Base-by-base conservation (phyloP, 2,329 filamentous ascomycete species). In the Claviceps quebecensis region DNA sequence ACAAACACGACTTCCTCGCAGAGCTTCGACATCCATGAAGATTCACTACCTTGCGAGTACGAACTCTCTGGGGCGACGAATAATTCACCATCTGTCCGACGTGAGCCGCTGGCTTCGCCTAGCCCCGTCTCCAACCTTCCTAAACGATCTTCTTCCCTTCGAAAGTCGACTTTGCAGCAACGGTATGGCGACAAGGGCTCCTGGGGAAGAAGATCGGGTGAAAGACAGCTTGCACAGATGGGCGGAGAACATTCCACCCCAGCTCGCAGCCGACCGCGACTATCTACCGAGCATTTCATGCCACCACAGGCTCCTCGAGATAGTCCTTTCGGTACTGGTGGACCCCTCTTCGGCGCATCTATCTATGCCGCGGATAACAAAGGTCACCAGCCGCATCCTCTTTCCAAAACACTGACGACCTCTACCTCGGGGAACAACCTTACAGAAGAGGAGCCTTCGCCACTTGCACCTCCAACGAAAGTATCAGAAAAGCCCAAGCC, bases 111-210 rank as follows among this genome's bases (percentile, higher is more conserved):
- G 2, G 57, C 69, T 47, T 72, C 71, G 54, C 71, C 69, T 48
- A 71, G 76, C 50, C 65, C 78, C 59, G 61, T 76, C 62, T 61
- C 66, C 1, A 76, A 74, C 3, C 73, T 85, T 58, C 78, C 82
- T 16, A 84, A 82, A 63, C 76, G 86, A 55, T 81, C 85, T 1
- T 85, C 84, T 1, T 93, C 88, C 17, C 71, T 96, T 47, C 78
- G 91, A 53, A 90, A 84, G 64, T 94, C 89, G 2, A 95, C 91
- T 0, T 68, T 95, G 23, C 88, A 94, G 62, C 90, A 95, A 66
- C 83, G 91, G 41, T 78, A 86, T 55, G 77, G 80, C 43, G 83
- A 86, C 40, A 78, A 84, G 52, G 76, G 74, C 11, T 86, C 74
- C 50, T 82, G 76, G 72, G 78, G 79, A 40, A 71, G 77, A 51